phyloP scores from a whole-genome alignment of 441 rosid species.

The Mallotus repandus region DNA sequence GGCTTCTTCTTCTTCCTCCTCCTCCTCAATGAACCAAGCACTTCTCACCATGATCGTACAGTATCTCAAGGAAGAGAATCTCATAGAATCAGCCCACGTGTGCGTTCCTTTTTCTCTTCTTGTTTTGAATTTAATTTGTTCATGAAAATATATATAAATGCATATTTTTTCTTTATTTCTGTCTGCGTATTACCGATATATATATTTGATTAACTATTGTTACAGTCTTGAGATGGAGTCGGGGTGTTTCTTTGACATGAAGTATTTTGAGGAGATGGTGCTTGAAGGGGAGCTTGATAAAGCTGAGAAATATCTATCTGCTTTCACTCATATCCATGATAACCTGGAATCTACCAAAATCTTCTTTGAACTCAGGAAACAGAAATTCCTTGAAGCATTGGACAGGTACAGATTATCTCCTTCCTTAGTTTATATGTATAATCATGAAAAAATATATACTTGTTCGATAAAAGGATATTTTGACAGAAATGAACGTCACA shows the following conservation, averaged over 20 bases:
- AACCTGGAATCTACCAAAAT: constrained; percentile 52
- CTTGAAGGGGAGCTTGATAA: constrained; percentile 47
- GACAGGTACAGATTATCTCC: constrained; percentile 35
- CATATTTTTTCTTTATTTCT: too few relatives aligned
- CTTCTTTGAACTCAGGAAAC: constrained; percentile 60
- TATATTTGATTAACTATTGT: neutral
- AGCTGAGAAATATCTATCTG: constrained; percentile 52
- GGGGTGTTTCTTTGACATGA: constrained; percentile 48
- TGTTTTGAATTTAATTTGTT: too few relatives aligned
- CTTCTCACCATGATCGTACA: too few relatives aligned
- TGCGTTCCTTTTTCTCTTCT: too few relatives aligned
- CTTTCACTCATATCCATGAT: constrained; percentile 45
- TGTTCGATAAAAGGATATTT: neutral
- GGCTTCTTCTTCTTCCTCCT: too few relatives aligned
- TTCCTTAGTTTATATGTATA: neutral
- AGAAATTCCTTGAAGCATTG: constrained; percentile 57
- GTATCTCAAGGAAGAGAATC: too few relatives aligned
- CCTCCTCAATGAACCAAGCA: too few relatives aligned
- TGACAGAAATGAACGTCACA: constrained; percentile 44
- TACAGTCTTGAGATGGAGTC: constrained; percentile 54
- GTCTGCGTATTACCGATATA: too few relatives aligned
- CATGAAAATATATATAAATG: too few relatives aligned
- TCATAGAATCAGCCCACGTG: too few relatives aligned
- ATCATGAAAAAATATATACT: neutral
- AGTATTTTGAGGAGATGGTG: constrained; percentile 50